Conservation (phyloP, 225 moss, liverwort and hornwort species). For the Bryoerythrophyllum caledonicum region DNA sequence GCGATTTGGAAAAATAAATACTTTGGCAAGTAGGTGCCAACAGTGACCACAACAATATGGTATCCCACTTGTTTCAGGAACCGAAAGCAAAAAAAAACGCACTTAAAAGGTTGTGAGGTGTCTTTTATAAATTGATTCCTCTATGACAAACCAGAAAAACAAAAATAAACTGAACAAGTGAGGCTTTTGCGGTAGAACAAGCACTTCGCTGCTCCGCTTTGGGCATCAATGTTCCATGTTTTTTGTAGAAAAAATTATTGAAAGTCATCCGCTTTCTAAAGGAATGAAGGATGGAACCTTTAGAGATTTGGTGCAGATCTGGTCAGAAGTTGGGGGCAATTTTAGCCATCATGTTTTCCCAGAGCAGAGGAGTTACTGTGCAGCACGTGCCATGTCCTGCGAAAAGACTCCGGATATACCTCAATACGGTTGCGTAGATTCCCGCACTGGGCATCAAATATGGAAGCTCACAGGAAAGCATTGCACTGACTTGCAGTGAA, state of each 20-base stretch:
- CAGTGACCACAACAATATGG: no score
- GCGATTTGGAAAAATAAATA: no score
- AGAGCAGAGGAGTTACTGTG: neutral
- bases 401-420: neutral
- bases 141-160: neutral
- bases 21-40: no score
- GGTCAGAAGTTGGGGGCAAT: neutral
- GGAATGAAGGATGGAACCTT: neutral
- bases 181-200: neutral
- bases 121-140: no score
- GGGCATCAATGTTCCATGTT: neutral
- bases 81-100: no score
- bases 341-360: neutral
- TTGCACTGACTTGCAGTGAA: no score
- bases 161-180: no score
- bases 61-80: neutral
- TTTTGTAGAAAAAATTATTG: neutral
- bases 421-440: neutral
- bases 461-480: neutral
- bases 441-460: neutral
- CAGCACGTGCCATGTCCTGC: neutral
- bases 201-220: neutral
- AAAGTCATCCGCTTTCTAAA: neutral
- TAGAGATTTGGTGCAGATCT: neutral
- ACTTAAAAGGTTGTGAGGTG: neutral